Conservation (phyloP, 768 basidiomycete genomes). For the Leccinum boreale region DNA sequence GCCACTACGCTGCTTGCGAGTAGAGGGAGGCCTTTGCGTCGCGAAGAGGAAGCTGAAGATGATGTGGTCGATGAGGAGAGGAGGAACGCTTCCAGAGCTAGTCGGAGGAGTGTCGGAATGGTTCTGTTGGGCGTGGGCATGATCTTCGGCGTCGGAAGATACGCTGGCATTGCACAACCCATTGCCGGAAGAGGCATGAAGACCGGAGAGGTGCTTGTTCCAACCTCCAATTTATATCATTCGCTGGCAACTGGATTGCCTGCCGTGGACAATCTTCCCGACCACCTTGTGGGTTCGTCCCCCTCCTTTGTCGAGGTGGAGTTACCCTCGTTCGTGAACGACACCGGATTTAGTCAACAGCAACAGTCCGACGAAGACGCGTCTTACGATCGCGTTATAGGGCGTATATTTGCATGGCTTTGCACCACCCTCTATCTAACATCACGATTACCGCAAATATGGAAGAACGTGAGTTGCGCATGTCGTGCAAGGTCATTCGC, state of each 20-base stretch:
- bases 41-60: slow-evolving; percentile 31
- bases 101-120: slow-evolving; percentile 69
- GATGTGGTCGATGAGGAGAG: slow-evolving; percentile 21
- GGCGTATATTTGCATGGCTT: slow-evolving; percentile 90
- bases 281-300: not conserved
- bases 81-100: slow-evolving; percentile 55
- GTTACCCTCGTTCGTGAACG: slow-evolving; percentile 12
- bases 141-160: slow-evolving; percentile 63
- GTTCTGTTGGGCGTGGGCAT: slow-evolving; percentile 79
- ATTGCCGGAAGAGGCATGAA: slow-evolving; percentile 27
- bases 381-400: slow-evolving; percentile 62
- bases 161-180: slow-evolving; percentile 34
- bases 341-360: slow-evolving; percentile 4
- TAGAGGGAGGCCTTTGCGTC: slow-evolving; percentile 45
- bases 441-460: slow-evolving; percentile 93
- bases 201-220: slow-evolving; percentile 49
- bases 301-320: slow-evolving; percentile 14
- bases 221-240: slow-evolving; percentile 4
- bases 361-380: slow-evolving; percentile 20
- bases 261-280: slow-evolving; percentile 12
- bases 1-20: slow-evolving; percentile 26
- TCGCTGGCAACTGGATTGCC: slow-evolving; percentile 2
- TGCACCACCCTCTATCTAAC: slow-evolving; percentile 94
- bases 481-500: not conserved
- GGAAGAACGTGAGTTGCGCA: slow-evolving; percentile 84